phyloP scores from a whole-genome alignment of 2,329 filamentous ascomycete genomes.

The Penicillium sp. region DNA sequence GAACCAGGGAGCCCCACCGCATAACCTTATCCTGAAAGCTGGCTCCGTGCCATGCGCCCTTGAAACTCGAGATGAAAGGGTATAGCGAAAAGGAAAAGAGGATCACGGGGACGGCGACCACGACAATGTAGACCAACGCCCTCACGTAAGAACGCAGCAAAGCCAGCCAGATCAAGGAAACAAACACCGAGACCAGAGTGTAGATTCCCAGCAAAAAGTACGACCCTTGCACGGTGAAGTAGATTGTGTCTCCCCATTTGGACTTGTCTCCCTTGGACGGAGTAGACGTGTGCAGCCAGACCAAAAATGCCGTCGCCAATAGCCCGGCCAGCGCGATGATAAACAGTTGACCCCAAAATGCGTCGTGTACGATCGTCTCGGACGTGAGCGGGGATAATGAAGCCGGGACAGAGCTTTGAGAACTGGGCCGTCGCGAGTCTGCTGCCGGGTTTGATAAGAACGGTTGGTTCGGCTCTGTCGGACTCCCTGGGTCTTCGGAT shows the following conservation, averaged over 20 bases:
- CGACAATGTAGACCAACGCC: constrained; percentile 70
- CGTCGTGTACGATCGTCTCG: constrained; percentile 74
- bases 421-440: constrained; percentile 43
- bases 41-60: constrained; percentile 65
- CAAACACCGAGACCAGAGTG: constrained; percentile 80
- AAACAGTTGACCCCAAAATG: constrained; percentile 88
- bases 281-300: constrained; percentile 79
- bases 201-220: constrained; percentile 87
- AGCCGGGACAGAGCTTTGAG: constrained; percentile 49
- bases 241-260: constrained; percentile 81
- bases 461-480: constrained; percentile 49
- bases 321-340: constrained; percentile 77
- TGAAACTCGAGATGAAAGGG: constrained; percentile 82
- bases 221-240: constrained; percentile 77
- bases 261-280: constrained; percentile 60
- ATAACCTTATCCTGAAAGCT: constrained; percentile 82
- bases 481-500: constrained; percentile 40
- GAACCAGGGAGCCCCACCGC: constrained; percentile 78
- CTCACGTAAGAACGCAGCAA: constrained; percentile 81
- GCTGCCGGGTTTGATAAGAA: constrained; percentile 38
- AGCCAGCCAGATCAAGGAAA: constrained; percentile 86
- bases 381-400: constrained; percentile 54
- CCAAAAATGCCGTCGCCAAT: constrained; percentile 80
- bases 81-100: constrained; percentile 87
- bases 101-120: constrained; percentile 79